A percentile compares a stretch with the other conserved stretches of the same genome.
These are phyloP conservation scores for Polysphondylium violaceum DNA, from an alignment of 78 protist species.

Conservation along the genomic window DNA sequence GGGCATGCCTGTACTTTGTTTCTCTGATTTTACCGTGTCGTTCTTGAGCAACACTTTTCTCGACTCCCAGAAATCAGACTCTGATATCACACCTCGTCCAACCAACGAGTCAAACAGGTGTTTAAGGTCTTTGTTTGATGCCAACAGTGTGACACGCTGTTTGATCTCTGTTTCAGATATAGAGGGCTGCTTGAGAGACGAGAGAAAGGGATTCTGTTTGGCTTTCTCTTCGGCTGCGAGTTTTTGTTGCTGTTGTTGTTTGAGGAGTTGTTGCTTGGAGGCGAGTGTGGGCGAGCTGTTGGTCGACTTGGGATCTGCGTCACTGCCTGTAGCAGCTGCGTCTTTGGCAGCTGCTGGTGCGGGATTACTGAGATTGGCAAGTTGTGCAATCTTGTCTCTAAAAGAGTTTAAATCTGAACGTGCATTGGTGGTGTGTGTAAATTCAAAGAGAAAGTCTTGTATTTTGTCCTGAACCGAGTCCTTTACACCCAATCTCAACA, in stretches of 20 bases:
- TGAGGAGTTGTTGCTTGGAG: not conserved
- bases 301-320: not conserved
- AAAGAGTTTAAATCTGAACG: slow-evolving; percentile 45
- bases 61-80: slow-evolving; percentile 79
- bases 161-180: slow-evolving; percentile 55
- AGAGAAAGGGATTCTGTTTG: slow-evolving; percentile 10
- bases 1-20: slow-evolving; percentile 64
- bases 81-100: slow-evolving; percentile 21
- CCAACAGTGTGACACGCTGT: slow-evolving; percentile 35
- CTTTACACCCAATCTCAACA: slow-evolving; percentile 32
- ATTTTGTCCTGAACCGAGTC: slow-evolving; percentile 13
- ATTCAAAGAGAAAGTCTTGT: slow-evolving; percentile 66
- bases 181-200: slow-evolving; percentile 20
- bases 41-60: slow-evolving; percentile 27
- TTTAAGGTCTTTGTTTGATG: slow-evolving; percentile 32
- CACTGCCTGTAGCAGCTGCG: not conserved
- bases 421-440: slow-evolving; percentile 55
- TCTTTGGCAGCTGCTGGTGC: slow-evolving; percentile 2
- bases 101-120: slow-evolving; percentile 55
- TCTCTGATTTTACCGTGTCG: slow-evolving; percentile 29
- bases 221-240: not conserved
- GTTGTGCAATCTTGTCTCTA: slow-evolving; percentile 35
- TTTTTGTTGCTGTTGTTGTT: not conserved
- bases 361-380: not conserved
- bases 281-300: not conserved